phyloP scores from a whole-genome alignment of 2,329 filamentous ascomycete species.

The Spiromastix sp. region DNA sequence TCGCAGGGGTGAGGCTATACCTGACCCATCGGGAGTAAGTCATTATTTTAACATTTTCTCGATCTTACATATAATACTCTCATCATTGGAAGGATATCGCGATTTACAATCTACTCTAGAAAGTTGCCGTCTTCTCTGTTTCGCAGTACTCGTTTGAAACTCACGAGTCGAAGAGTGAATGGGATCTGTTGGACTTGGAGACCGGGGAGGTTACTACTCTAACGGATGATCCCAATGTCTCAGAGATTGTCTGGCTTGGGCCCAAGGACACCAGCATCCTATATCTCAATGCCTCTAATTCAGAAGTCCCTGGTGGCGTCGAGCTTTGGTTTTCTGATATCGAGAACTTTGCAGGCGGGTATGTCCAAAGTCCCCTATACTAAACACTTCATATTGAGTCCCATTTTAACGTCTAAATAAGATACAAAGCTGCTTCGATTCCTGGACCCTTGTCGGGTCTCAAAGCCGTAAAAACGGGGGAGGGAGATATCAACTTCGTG shows the following conservation, averaged over 20 bases:
- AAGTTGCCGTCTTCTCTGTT: constrained; percentile 42
- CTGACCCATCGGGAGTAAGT: constrained; percentile 31
- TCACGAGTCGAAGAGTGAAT: constrained; percentile 48
- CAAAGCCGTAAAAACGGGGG: constrained; percentile 25
- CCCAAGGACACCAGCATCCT: constrained; percentile 51
- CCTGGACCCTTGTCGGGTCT: constrained; percentile 29
- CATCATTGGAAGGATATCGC: background rate
- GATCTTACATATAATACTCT: background rate
- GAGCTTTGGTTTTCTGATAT: constrained; percentile 30
- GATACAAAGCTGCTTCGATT: constrained; percentile 29
- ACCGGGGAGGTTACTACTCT: constrained; percentile 56
- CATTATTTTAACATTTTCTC: constrained; percentile 1
- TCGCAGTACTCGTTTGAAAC: constrained; percentile 72
- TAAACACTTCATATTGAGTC: background rate
- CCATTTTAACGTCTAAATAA: constrained; percentile 8
- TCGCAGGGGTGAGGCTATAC: constrained; percentile 25
- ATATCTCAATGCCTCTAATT: constrained; percentile 42
- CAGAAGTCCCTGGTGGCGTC: constrained; percentile 28
- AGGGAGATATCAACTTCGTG: constrained; percentile 42
- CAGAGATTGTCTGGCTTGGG: constrained; percentile 67
- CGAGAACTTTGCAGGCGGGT: constrained; percentile 23
- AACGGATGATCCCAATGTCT: constrained; percentile 53
- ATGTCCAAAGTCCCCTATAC: constrained; percentile 9
- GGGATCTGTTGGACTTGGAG: constrained; percentile 63
- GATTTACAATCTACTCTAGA: constrained; percentile 15